phyloP scores from a whole-genome alignment of 768 basidiomycete species.

The Lactarius sp. region DNA sequence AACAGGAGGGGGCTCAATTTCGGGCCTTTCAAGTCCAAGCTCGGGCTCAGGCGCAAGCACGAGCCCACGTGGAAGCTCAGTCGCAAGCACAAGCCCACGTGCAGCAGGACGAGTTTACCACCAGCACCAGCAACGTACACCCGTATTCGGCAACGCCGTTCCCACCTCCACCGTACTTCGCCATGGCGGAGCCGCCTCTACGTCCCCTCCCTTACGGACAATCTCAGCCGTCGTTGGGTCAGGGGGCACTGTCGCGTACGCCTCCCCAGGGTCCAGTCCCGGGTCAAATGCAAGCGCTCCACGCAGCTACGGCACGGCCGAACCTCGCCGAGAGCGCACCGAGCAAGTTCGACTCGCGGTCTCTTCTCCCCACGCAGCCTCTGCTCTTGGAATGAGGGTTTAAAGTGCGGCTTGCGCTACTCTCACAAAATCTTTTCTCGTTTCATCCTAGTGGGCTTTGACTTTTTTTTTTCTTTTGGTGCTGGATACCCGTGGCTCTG shows the following conservation, averaged over 20 bases:
- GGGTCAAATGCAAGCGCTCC: constrained; percentile 21
- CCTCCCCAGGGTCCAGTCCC: constrained; percentile 23
- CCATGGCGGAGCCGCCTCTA: constrained; percentile 15
- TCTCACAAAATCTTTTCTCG: no score
- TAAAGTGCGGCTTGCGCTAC: background rate
- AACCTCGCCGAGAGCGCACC: constrained; percentile 19
- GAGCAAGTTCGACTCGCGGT: constrained; percentile 24
- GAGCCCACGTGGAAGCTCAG: constrained; percentile 24
- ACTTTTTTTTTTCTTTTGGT: background rate
- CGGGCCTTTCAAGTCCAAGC: constrained; percentile 26
- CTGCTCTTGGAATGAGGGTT: constrained; percentile 24
- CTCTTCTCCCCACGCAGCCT: constrained; percentile 25
- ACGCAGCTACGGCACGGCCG: constrained; percentile 19
- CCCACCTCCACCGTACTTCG: constrained; percentile 20
- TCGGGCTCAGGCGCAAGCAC: constrained; percentile 24
- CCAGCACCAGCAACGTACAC: constrained; percentile 16
- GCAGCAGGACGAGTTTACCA: constrained; percentile 14
- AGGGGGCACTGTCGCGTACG: constrained; percentile 13
- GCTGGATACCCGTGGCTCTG: constrained; percentile 6
- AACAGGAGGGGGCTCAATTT: constrained; percentile 30
- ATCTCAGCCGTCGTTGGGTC: constrained; percentile 12
- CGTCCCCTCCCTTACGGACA: constrained; percentile 22
- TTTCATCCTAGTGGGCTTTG: background rate
- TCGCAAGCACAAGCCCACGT: constrained; percentile 22
- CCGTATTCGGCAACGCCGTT: constrained; percentile 22